Percentiles rank a stretch among this genome's conserved stretches.
phyloP scores from a whole-genome alignment of 306 rosid genomes.

The Trichosanthes cucumerina region DNA sequence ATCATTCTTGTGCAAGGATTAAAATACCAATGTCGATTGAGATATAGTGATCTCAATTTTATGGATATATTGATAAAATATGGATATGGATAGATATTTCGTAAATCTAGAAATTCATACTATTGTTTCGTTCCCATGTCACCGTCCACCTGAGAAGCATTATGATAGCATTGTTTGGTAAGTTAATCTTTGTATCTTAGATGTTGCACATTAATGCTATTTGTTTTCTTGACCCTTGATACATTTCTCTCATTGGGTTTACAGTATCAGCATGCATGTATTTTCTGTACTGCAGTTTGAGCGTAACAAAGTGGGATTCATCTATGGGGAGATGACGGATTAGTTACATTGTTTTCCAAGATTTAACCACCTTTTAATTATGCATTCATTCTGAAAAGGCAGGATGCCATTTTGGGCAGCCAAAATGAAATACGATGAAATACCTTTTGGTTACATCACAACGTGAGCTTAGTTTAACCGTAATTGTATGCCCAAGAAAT shows the following conservation, averaged over 20 bases:
- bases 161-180: constrained; percentile 82
- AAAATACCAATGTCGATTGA: not conserved
- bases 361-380: constrained; percentile 16
- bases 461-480: too few species aligned
- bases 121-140: constrained; percentile 51
- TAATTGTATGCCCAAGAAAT: too few species aligned
- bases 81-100: too few species aligned
- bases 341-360: constrained; percentile 62
- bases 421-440: too few species aligned
- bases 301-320: constrained; percentile 97
- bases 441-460: too few species aligned
- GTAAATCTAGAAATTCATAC: not conserved
- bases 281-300: constrained; percentile 59
- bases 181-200: constrained; percentile 10
- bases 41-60: not conserved
- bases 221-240: constrained; percentile 2
- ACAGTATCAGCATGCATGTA: constrained; percentile 12
- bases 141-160: constrained; percentile 31
- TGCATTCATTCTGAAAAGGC: constrained; percentile 6
- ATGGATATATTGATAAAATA: too few species aligned
- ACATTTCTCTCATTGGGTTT: not conserved
- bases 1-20: not conserved
- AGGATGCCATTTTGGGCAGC: constrained; percentile 74
- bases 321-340: constrained; percentile 94
- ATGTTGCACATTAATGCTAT: not conserved